These are phyloP conservation scores for Amoebophrya sp. DNA, from an alignment of 169 alveolate species.

Conservation along the genomic window DNA sequence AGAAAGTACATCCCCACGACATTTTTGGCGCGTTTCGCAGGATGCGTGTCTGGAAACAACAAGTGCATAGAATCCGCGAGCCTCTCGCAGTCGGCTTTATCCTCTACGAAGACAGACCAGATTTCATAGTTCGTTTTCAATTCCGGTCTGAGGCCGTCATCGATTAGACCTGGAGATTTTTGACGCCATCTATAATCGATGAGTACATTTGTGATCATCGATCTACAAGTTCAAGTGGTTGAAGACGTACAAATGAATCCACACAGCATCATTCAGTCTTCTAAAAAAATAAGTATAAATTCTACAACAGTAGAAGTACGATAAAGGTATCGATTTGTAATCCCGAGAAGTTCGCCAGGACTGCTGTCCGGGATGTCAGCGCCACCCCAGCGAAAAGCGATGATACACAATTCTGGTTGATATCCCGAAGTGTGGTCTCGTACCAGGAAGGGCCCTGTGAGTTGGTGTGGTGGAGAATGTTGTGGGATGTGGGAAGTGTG, in stretches of 20 bases:
- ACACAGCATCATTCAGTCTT: no score
- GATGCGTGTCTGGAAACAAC: not conserved
- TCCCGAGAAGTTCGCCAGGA: not conserved
- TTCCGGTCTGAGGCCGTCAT: not conserved
- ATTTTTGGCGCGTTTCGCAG: not conserved
- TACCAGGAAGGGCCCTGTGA: not conserved
- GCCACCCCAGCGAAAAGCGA: constrained; percentile 5
- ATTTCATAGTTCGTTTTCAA: not conserved
- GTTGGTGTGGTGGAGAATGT: no score
- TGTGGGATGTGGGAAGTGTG: no score
- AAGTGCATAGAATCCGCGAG: not conserved
- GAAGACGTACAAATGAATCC: no score
- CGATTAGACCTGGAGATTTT: no score
- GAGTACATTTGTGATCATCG: no score
- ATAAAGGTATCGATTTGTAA: not conserved
- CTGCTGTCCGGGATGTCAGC: not conserved
- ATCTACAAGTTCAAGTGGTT: no score
- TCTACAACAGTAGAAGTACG: no score
- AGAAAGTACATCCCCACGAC: not conserved
- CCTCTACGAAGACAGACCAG: not conserved
- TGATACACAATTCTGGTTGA: not conserved
- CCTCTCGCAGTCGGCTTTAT: not conserved
- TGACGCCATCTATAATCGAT: no score
- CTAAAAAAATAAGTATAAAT: no score
- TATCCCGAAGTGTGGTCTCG: not conserved